phyloP scores from a whole-genome alignment of 208 protist species.

The Trichomonas gallinae region DNA sequence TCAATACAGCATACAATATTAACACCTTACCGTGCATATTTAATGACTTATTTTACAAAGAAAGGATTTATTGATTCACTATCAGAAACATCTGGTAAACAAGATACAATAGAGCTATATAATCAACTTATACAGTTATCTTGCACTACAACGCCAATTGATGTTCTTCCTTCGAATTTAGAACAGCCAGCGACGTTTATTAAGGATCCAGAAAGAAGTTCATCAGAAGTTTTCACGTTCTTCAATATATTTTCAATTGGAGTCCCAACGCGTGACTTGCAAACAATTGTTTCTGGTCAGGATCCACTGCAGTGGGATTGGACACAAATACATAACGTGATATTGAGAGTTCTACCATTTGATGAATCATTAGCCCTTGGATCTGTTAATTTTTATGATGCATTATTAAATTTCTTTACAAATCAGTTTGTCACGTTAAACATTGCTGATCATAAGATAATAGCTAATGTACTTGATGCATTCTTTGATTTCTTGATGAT shows the following conservation, averaged over 20 bases:
- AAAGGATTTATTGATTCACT: neutral
- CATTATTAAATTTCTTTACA: neutral
- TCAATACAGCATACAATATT: neutral
- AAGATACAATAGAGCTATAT: neutral
- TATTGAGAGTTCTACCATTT: neutral
- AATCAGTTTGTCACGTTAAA: neutral
- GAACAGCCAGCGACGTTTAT: no score
- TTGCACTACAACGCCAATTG: neutral
- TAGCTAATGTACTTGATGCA: neutral
- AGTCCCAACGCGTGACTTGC: neutral
- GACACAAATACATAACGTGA: neutral
- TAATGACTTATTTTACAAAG: neutral
- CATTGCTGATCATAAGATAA: neutral
- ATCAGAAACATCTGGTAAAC: neutral
- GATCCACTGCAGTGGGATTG: neutral
- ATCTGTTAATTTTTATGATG: neutral
- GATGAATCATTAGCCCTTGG: neutral
- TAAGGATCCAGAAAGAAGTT: no score
- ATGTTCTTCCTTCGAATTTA: neutral
- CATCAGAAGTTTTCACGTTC: neutral
- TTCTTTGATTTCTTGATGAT: neutral
- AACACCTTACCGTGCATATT: neutral
- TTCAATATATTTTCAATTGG: neutral
- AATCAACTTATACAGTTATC: neutral
- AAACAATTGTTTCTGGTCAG: neutral